phyloP scores from a whole-genome alignment of 1,284 basidiomycete genomes.

The Leucoagaricus sp. region DNA sequence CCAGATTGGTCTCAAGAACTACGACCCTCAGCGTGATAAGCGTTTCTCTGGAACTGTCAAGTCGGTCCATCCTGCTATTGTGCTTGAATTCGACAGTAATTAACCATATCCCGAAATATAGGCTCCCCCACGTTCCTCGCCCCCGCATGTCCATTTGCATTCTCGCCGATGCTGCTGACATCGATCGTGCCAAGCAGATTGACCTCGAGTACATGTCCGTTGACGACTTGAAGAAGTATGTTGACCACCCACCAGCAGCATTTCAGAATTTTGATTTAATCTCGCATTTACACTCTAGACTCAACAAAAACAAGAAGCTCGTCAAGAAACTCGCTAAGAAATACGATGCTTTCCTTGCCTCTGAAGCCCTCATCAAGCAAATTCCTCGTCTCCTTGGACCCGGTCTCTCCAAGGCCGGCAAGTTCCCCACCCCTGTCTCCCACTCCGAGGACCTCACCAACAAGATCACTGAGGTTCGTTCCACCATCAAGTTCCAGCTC shows the following conservation, averaged over 20 bases:
- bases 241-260: constrained; percentile 11
- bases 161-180: constrained; percentile 98
- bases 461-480: constrained; percentile 96
- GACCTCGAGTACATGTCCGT: constrained; percentile 99
- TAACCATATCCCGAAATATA: constrained; percentile 31
- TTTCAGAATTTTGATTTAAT: neutral
- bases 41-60: constrained; percentile 98
- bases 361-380: constrained; percentile 99
- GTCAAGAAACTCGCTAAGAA: constrained; percentile 99
- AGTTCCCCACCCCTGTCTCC: constrained; percentile 98
- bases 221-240: constrained; percentile 97
- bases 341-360: constrained; percentile 98
- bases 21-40: constrained; percentile 94
- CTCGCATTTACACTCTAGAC: constrained; percentile 43
- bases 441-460: constrained; percentile 90
- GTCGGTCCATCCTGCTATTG: constrained; percentile 38
- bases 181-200: constrained; percentile 98
- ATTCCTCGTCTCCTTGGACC: constrained; percentile 99
- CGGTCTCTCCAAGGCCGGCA: constrained; percentile 99
- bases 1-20: constrained; percentile 98
- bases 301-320: constrained; percentile 99
- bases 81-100: neutral
- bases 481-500: constrained; percentile 99
- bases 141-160: constrained; percentile 99
- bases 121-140: constrained; percentile 95